Conservation (phyloP, 257 asterid species). For the Leonotis leonurus region DNA sequence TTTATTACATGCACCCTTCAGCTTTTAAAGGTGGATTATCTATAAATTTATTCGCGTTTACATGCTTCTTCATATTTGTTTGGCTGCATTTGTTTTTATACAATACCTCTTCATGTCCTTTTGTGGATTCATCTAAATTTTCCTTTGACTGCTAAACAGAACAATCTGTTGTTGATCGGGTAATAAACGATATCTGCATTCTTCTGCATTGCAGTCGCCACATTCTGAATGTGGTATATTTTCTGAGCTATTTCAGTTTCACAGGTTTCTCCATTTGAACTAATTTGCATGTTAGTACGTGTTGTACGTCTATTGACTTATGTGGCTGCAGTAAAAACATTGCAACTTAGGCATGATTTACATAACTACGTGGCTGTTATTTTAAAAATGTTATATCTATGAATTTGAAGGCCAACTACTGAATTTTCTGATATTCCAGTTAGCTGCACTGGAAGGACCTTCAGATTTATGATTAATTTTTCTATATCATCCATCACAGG, state of each 20-base stretch:
- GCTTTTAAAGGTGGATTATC: slow-evolving; percentile 61
- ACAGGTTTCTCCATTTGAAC: slow-evolving; percentile 8
- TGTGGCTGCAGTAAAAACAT: slow-evolving; percentile 1
- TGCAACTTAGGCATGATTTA: neutral
- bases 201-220: slow-evolving; percentile 90
- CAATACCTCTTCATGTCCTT: neutral
- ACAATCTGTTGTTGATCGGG: slow-evolving; percentile 80
- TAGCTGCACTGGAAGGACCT: neutral
- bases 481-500: slow-evolving; percentile 49
- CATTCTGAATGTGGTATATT: slow-evolving; percentile 78
- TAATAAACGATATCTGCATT: slow-evolving; percentile 80
- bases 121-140: slow-evolving; percentile 8
- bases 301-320: neutral
- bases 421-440: too few relatives aligned
- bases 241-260: neutral
- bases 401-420: neutral
- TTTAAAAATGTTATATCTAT: neutral
- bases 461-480: slow-evolving; percentile 15
- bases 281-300: neutral
- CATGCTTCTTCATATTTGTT: neutral
- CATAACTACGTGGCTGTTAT: neutral
- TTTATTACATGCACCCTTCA: slow-evolving; percentile 80
- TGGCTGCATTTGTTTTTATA: too few relatives aligned
- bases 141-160: slow-evolving; percentile 38
- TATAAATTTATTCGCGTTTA: neutral